Conservation (phyloP, 2,329 filamentous ascomycete species). For the Penicillium sp. region DNA sequence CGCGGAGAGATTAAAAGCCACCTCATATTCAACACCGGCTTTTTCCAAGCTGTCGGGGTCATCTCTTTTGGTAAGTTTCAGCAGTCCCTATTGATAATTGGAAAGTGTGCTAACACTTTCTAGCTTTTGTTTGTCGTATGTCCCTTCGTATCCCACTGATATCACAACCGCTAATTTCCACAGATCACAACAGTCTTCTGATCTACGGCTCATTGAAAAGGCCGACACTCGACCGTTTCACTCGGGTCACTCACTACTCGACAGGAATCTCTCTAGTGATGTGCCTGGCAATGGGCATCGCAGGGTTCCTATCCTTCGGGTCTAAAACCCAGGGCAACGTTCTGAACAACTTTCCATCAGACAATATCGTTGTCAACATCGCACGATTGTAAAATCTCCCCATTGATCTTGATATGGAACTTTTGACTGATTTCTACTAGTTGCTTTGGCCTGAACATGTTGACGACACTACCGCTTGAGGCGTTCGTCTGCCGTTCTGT, state of each 20-base stretch:
- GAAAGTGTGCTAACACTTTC: conserved; percentile 33
- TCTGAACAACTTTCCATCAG: conserved; percentile 91
- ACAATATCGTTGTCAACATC: conserved; percentile 92
- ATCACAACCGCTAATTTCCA: conserved; percentile 20
- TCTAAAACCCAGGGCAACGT: conserved; percentile 91
- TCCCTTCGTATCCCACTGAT: conserved; percentile 7
- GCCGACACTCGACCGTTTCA: conserved; percentile 93
- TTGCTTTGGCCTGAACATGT: conserved; percentile 97
- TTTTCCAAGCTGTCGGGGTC: conserved; percentile 95
- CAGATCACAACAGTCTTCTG: conserved; percentile 89
- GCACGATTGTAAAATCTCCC: conserved; percentile 65
- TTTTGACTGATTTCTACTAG: conserved; percentile 35
- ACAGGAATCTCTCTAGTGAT: conserved; percentile 88
- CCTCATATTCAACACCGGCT: conserved; percentile 77
- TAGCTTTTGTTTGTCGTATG: conserved; percentile 67
- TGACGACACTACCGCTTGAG: conserved; percentile 93
- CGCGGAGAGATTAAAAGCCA: conserved; percentile 70
- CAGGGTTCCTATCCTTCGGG: conserved; percentile 90
- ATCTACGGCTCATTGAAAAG: conserved; percentile 95
- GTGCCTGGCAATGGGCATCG: conserved; percentile 82
- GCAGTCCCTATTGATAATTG: conserved; percentile 1
- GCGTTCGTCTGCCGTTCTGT: conserved; percentile 97
- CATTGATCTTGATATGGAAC: background rate
- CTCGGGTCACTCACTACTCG: conserved; percentile 89
- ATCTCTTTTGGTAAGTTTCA: conserved; percentile 81